phyloP scores from a whole-genome alignment of 495 filamentous ascomycete genomes.

The Neurospora discreta region DNA sequence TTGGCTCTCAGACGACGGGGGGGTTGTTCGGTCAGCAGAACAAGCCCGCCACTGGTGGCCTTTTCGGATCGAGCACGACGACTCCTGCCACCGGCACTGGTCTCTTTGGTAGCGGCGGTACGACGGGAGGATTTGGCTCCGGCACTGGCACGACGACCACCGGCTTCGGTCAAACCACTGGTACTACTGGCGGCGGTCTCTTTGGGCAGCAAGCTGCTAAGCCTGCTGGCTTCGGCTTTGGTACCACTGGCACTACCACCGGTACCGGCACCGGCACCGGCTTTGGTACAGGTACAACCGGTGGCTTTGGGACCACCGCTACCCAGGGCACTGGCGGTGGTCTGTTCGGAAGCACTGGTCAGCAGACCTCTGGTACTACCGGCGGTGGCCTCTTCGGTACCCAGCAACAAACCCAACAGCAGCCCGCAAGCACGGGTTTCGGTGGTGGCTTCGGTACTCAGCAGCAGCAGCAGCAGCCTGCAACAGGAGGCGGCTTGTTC shows the following conservation, averaged over 20 bases:
- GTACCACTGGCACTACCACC: constrained; percentile 7
- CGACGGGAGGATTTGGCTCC: constrained; percentile 14
- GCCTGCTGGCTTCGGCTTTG: constrained; percentile 22
- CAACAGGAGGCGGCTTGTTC: constrained; percentile 48
- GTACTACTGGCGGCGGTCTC: constrained; percentile 27
- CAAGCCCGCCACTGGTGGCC: constrained; percentile 19
- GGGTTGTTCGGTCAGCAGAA: constrained; percentile 12
- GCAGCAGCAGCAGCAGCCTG: constrained; percentile 15
- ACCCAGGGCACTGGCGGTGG: constrained; percentile 39
- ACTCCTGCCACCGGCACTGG: constrained; percentile 11
- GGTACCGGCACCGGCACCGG: constrained; percentile 14
- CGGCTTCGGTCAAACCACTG: constrained; percentile 22
- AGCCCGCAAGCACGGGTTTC: constrained; percentile 11
- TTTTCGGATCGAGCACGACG: constrained; percentile 34
- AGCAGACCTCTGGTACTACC: constrained; percentile 8
- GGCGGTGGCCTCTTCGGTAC: constrained; percentile 40
- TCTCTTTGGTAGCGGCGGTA: constrained; percentile 12
- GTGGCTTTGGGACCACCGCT: constrained; percentile 18
- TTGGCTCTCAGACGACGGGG: constrained; percentile 23
- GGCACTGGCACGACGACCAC: constrained; percentile 28
- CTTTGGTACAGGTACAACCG: constrained; percentile 14
- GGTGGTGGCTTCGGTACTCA: constrained; percentile 18
- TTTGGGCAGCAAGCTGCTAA: constrained; percentile 22
- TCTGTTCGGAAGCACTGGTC: constrained; percentile 43
- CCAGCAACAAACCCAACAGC: constrained; percentile 5